Percentiles rank a stretch among this genome's conserved stretches.
Evolutionary conservation across 2,329 filamentous ascomycete species (phyloP).

Genomic region (Talaromyces sp.): DNA sequence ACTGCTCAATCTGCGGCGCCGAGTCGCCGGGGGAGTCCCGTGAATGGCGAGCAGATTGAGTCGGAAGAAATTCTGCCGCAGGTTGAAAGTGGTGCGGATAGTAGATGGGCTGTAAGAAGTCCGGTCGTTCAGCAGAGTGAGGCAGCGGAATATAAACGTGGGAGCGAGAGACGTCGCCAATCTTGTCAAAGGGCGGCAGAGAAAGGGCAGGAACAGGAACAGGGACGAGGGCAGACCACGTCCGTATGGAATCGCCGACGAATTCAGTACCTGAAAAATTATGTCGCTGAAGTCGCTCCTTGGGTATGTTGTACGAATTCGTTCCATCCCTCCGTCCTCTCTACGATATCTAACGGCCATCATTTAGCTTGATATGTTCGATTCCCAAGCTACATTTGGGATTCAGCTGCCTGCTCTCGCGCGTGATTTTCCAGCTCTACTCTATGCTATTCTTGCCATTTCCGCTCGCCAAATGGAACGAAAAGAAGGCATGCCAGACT

Average conservation of each 20-base stretch:
- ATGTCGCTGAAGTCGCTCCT: conserved; percentile 52
- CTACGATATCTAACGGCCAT: background rate
- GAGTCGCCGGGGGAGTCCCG: conserved; percentile 39
- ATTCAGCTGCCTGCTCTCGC: conserved; percentile 51
- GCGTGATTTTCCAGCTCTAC: conserved; percentile 43
- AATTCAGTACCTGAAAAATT: conserved; percentile 46
- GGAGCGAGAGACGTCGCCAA: background rate
- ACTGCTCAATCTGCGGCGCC: conserved; percentile 45
- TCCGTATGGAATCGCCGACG: background rate
- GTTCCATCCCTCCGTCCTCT: background rate
- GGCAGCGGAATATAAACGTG: background rate
- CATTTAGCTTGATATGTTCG: conserved; percentile 53
- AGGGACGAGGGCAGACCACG: background rate
- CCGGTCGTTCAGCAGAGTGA: background rate
- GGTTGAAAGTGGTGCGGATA: background rate
- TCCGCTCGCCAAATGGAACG: conserved; percentile 53
- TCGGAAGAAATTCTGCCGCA: background rate
- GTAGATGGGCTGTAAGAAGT: background rate
- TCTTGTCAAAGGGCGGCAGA: background rate
- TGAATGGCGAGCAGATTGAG: background rate
- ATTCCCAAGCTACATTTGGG: conserved; percentile 51
- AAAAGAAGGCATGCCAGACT: conserved; percentile 44
- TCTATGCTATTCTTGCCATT: conserved; percentile 53
- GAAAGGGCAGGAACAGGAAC: conserved; percentile 19
- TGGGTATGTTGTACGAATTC: conserved; percentile 30